Evolutionary conservation across 2,329 filamentous ascomycete genomes (phyloP), one percentile per base, ranked within the genome.

Genomic region (Xylariales sp.): DNA sequence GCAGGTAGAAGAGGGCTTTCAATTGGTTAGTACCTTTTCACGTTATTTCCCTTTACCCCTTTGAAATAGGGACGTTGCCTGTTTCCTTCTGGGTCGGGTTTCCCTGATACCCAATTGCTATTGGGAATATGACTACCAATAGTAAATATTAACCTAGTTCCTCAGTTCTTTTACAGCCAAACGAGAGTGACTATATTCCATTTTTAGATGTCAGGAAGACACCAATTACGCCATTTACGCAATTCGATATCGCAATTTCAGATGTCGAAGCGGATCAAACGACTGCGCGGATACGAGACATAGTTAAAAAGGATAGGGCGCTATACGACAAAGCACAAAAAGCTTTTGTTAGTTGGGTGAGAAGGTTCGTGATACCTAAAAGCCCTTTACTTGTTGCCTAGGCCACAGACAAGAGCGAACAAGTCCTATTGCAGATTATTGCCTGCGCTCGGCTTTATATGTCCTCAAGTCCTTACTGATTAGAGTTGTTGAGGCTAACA

Each of bases 261-360:
- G 85, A 89, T 1, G 83, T 84, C 0, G 89, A 93, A n/a, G 91
- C 89, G 0, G 78, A 81, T 0, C 77, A 80, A 1, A 83, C 86
- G 0, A 89, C 89, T 0, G 78, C 86, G 9, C 84, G 81, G 53
- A 91, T 97, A 64, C 87, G 93, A 32, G 81, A 83, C 10, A 76
- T 87, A 3, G 86, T 90, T 12, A 75, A 77, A 46, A 73, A 80
- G 8, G 87, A 89, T 69, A 81, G 85, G 50, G 85, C 83, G 3
- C 78, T 96, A 10, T 91, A 96, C 78, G 94, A 97, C 78, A 96
- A 97, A 75, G 94, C 92, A 0, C 93, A 97, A 77, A 90, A 91
- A 69, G 96, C 91, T 0, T 98, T 99, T 74, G 95, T 98, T 28
- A 95, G 92, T 76, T 98, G 94, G 92, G 89, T 97, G 1, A 89